Evolutionary conservation across 108 stramenopile genomes (phyloP), one percentile per base, ranked within the genome.

Genomic region (Cylindrotheca fusiformis): DNA sequence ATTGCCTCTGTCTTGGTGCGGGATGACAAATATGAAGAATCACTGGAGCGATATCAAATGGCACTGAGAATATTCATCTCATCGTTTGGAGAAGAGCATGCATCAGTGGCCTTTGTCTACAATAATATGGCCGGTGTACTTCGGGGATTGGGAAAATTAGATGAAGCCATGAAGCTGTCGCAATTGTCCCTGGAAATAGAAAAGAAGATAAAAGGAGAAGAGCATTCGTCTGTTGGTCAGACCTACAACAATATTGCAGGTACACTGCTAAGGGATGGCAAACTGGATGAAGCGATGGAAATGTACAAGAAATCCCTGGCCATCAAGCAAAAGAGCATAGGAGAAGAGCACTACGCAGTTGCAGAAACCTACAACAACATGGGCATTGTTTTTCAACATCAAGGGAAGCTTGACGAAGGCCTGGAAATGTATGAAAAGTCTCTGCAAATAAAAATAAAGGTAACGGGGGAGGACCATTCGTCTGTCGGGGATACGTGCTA

Each of bases 201-300:
- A 41, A 41, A 41, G 36, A 41, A 41, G 14, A 41, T 41, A 6
- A 41, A 41, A 14, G 36, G 36, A 10, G 36, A 41, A 41, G 6
- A 41, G 10, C 36, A 41, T 41, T 14, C 36, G 14, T 41, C 36
- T 6, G 36, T 41, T 41, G 36, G 36, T 10, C 36, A 41, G 6
- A 41, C 36, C 36, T 41, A 41, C 36, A 41, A 41, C 36, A 41
- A 41, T 14, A 41, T 41, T 6, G 36, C 36, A 10, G 36, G 36
- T 10, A 41, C 14, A 10, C 14, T 6, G 10, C 14, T 41, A 14
- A 12, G 17, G 6, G 18, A 29, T 3, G 69, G 60, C 8, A 48
- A 60, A 18, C 60, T 56, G 20, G 27, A 19, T 41, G 36, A 30
- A 26, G 67, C 67, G 26, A 32, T 56, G 21, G 58, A 60, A 52